Base-by-base conservation (phyloP, 192 early-diverging fungal genomes). In the Neocallimastix lanati region DNA sequence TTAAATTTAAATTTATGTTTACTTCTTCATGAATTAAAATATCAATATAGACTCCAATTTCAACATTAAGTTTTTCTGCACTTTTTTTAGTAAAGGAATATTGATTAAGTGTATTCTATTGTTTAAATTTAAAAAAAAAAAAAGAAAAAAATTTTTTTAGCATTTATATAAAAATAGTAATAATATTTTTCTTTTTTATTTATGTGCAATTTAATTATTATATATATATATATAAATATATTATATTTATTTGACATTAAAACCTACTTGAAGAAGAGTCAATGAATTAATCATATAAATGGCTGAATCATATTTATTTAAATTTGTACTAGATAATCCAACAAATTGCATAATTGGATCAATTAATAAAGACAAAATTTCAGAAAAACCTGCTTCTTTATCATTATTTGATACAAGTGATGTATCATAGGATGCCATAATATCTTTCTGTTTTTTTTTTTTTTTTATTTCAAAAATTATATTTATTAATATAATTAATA, bases 201-300 rank as follows among this genome's bases (percentile, higher is more conserved):
- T n/a, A n/a, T n/a, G n/a, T n/a, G n/a, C n/a, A n/a, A n/a, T n/a
- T n/a, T n/a, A n/a, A n/a, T n/a, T n/a, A n/a, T n/a, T n/a, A n/a
- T n/a, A n/a, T n/a, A n/a, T n/a, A n/a, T n/a, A n/a, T n/a, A n/a
- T n/a, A n/a, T n/a, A n/a, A n/a, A n/a, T n/a, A n/a, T n/a, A n/a
- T n/a, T n/a, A n/a, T n/a, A n/a, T n/a, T n/a, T n/a, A n/a, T n/a
- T n/a, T n/a, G n/a, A n/a, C n/a, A n/a, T n/a, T n/a, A n/a, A n/a
- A n/a, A 21, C 79, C 82, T 82, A 93, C 93, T 85, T 93, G 91
- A 37, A 93, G 86, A 83, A 90, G 87, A 33, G 88, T 84, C 28
- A 95, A 83, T 77, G 93, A 93, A 83, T 96, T 96, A 77, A 92
- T 84, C 82, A 88, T 87, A 81, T 93, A 95, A 28, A 95, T 89